Conservation (phyloP, 164 flowering plant species). For the Cinnamomum chago region DNA sequence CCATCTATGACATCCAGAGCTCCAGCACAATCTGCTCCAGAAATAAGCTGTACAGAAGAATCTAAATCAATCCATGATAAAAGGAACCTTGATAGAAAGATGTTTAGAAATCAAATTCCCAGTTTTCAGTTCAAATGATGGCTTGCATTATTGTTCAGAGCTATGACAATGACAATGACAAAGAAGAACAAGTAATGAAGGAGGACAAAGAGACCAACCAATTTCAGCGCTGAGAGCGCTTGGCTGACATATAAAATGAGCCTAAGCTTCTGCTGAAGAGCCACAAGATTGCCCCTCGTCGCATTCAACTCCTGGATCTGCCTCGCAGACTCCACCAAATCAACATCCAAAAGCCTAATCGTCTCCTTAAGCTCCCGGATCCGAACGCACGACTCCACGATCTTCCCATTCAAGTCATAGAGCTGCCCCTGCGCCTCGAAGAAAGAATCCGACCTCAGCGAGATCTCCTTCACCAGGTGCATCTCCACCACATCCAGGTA, state of each 20-base stretch:
- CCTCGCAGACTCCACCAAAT: slow-evolving; percentile 80
- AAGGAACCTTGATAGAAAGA: too few species aligned
- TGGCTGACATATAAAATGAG: slow-evolving; percentile 84
- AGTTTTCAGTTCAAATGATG: too few species aligned
- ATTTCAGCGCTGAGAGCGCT: slow-evolving; percentile 78
- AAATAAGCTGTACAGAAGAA: slow-evolving; percentile 68
- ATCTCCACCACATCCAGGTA: slow-evolving; percentile 91
- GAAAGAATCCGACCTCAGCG: slow-evolving; percentile 80
- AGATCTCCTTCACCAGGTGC: slow-evolving; percentile 97
- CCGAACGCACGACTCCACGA: slow-evolving; percentile 73
- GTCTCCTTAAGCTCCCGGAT: slow-evolving; percentile 81
- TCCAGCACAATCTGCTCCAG: slow-evolving; percentile 97
- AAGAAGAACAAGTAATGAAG: neutral
- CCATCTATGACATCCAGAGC: slow-evolving; percentile 94
- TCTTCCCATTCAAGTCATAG: slow-evolving; percentile 72
- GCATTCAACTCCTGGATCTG: slow-evolving; percentile 67
- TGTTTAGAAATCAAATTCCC: too few species aligned
- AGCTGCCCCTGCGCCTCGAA: slow-evolving; percentile 97
- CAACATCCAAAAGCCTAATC: slow-evolving; percentile 62
- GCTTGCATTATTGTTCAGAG: too few species aligned
- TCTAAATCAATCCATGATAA: slow-evolving; percentile 12
- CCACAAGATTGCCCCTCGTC: slow-evolving; percentile 56
- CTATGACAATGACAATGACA: too few species aligned
- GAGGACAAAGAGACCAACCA: slow-evolving; percentile 38
- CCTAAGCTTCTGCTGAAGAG: slow-evolving; percentile 65